Conservation (phyloP, 805 yeast species). For the Sugiyamaella qingdaonensis region DNA sequence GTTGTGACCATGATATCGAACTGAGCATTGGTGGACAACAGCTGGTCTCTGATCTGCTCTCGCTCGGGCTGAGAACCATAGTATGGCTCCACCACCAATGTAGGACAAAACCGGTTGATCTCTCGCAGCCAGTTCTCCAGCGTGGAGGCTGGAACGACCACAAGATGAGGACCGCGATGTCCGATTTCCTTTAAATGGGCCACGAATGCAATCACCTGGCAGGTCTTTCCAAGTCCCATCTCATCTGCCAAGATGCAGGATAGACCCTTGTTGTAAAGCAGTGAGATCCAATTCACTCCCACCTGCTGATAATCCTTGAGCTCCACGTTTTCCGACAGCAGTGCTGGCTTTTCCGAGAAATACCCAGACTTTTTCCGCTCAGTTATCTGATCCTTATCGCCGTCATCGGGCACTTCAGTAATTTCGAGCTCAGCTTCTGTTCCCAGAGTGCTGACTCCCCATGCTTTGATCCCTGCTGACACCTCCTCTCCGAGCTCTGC, state of each 20-base stretch:
- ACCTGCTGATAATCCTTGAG: slow-evolving; percentile 91
- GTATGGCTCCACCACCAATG: slow-evolving; percentile 78
- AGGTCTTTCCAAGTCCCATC: slow-evolving; percentile 95
- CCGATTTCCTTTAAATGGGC: slow-evolving; percentile 73
- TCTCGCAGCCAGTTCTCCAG: slow-evolving; percentile 97
- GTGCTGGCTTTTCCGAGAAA: slow-evolving; percentile 66
- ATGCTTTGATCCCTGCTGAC: slow-evolving; percentile 63
- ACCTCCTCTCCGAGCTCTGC: slow-evolving; percentile 70
- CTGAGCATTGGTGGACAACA: slow-evolving; percentile 47
- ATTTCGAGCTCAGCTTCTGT: slow-evolving; percentile 59
- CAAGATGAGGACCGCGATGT: slow-evolving; percentile 78
- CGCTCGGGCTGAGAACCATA: slow-evolving; percentile 87
- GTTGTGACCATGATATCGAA: slow-evolving; percentile 94
- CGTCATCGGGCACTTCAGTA: slow-evolving; percentile 43
- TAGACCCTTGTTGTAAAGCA: slow-evolving; percentile 69
- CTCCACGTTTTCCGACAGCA: slow-evolving; percentile 58
- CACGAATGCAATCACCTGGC: slow-evolving; percentile 90
- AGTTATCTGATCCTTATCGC: slow-evolving; percentile 32
- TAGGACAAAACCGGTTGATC: slow-evolving; percentile 82
- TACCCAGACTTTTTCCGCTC: slow-evolving; percentile 25
- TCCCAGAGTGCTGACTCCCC: slow-evolving; percentile 84
- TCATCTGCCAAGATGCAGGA: slow-evolving; percentile 97
- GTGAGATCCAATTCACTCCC: slow-evolving; percentile 90
- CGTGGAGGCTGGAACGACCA: slow-evolving; percentile 95
- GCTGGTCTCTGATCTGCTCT: slow-evolving; percentile 70